These are phyloP conservation scores for Fusarium pseudoanthophilum DNA, from an alignment of 2,329 filamentous ascomycete species.

Conservation along the genomic window DNA sequence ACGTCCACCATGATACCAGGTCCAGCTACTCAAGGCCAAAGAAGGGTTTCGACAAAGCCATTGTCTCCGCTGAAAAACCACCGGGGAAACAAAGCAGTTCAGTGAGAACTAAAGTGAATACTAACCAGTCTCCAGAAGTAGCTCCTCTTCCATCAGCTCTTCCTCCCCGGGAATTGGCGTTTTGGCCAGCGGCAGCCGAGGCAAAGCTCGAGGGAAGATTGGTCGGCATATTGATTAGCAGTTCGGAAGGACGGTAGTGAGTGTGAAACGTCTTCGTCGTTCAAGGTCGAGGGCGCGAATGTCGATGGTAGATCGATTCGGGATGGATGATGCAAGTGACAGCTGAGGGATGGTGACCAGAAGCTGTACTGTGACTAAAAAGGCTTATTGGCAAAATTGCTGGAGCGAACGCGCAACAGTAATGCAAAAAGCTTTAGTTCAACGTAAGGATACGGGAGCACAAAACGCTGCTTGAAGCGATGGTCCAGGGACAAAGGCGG, in stretches of 20 bases:
- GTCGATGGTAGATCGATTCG: slow-evolving; percentile 26
- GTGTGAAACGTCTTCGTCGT: slow-evolving; percentile 38
- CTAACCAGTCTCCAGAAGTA: slow-evolving; percentile 79
- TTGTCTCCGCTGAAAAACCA: not conserved
- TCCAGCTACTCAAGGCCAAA: slow-evolving; percentile 5
- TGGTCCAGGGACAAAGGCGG: slow-evolving; percentile 33
- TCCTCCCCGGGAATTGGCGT: slow-evolving; percentile 66
- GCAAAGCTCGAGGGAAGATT: slow-evolving; percentile 86
- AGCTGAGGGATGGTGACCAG: slow-evolving; percentile 21
- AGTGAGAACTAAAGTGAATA: slow-evolving; percentile 40
- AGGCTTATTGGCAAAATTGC: slow-evolving; percentile 28
- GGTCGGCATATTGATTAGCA: slow-evolving; percentile 67
- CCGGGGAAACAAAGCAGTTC: slow-evolving; percentile 13
- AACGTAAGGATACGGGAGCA: slow-evolving; percentile 36
- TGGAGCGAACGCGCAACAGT: slow-evolving; percentile 26
- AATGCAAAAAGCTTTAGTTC: slow-evolving; percentile 29
- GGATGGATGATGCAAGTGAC: slow-evolving; percentile 22
- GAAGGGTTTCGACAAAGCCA: not conserved
- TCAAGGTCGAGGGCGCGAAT: slow-evolving; percentile 33
- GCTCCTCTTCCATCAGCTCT: slow-evolving; percentile 66
- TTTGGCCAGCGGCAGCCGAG: slow-evolving; percentile 82
- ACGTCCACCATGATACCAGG: slow-evolving; percentile 22
- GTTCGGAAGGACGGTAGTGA: slow-evolving; percentile 30
- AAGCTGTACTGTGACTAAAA: slow-evolving; percentile 28
- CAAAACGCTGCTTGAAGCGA: slow-evolving; percentile 40